Base-by-base conservation (phyloP, 768 basidiomycete genomes). In the Pleurotus sapidus region DNA sequence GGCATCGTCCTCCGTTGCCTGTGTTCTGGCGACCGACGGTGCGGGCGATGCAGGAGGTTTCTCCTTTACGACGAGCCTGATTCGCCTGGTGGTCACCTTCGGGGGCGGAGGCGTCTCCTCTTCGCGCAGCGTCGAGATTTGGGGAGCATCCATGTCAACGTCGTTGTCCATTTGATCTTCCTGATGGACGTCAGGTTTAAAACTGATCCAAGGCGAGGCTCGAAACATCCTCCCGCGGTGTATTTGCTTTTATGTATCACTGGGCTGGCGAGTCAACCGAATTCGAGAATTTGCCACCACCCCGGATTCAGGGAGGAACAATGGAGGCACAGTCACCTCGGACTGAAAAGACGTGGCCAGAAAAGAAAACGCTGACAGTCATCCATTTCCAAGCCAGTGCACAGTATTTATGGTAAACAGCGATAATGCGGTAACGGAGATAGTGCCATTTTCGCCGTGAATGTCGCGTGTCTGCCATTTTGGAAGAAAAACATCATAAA, bases 101-200 rank as follows among this genome's bases (percentile, higher is more conserved):
- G 66, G 62, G 3, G 86, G 87, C 14, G 89, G 86, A 49, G 89
- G 88, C n/a, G 81, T 82, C 9, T 80, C 79, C 59, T 91, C 89
- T 48, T 91, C 88, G 34, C 76, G 78, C 34, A 92, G 80, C 25
- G 86, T 92, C 23, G 90, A 92, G 55, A 93, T 92, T 62, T 85
- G 85, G 38, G 91, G 91, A 34, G 90, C 88, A 39, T 91, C 91
- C 88, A 91, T 90, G 62, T 81, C 78, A 47, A 78, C 69, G 65
- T 82, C 81, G 42, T 75, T 71, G 66, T 77, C 76, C 73, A 75
- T 75, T 23, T 69, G 62, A 65, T 64, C 55, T 53, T 57, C 56
- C 60, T 60, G 48, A 65, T 67, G 65, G 62, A 58, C 53, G 71
- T 63, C 39, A 43, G 76, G 80, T 66, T 81, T 76, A 74, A 84